Evolutionary conservation across 2,329 filamentous ascomycete species (phyloP).

Genomic region (Sporothrix humicola): DNA sequence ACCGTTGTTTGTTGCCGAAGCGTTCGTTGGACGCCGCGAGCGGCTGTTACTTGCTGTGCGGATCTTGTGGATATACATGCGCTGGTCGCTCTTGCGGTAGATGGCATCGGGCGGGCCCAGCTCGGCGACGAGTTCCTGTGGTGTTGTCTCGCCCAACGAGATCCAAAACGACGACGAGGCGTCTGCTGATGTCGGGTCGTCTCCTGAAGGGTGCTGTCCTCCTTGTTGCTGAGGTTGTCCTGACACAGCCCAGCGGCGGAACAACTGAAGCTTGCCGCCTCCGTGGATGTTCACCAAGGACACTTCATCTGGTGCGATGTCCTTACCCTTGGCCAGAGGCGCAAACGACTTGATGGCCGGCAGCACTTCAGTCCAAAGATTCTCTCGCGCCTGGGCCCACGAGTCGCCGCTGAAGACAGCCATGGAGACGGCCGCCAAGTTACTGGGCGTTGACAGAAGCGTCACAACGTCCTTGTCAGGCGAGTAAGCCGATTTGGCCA

Average conservation of each 20-base stretch:
- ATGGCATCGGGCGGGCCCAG: conserved; percentile 93
- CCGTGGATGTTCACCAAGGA: conserved; percentile 80
- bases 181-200: neutral
- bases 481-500: conserved; percentile 76
- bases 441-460: conserved; percentile 77
- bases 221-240: neutral
- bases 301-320: conserved; percentile 85
- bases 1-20: conserved; percentile 43
- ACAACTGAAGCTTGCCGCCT: conserved; percentile 76
- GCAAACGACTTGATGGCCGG: conserved; percentile 75
- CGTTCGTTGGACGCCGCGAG: conserved; percentile 49
- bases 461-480: conserved; percentile 81
- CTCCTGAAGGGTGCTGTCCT: neutral
- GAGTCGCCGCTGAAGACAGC: conserved; percentile 89
- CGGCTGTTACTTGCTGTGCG: conserved; percentile 59
- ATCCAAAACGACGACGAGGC: conserved; percentile 63
- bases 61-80: conserved; percentile 82
- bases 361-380: conserved; percentile 76
- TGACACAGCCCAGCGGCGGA: conserved; percentile 66
- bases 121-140: conserved; percentile 88
- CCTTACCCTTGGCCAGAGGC: conserved; percentile 72
- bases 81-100: conserved; percentile 87
- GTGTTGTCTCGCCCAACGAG: conserved; percentile 81
- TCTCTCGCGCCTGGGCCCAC: conserved; percentile 81
- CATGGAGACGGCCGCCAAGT: conserved; percentile 80